A percentile compares a stretch with the other conserved stretches of the same genome.
phyloP scores from a whole-genome alignment of 2,329 filamentous ascomycete species.

The Metarhizium album region DNA sequence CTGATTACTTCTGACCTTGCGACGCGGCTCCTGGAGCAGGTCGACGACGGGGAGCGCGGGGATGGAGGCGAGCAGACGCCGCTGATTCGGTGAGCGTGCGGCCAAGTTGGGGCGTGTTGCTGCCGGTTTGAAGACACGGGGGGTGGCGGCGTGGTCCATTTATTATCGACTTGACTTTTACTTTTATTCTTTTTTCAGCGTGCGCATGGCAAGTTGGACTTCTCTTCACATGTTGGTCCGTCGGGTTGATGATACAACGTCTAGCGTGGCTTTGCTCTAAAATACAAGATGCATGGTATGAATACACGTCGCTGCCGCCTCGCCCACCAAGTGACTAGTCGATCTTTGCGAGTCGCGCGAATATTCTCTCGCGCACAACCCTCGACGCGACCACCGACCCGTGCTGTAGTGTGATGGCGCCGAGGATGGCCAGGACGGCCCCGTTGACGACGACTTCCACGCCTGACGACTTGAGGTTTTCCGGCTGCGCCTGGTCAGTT shows the following conservation, averaged over 20 bases:
- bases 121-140: no score
- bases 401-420: constrained; percentile 79
- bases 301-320: neutral
- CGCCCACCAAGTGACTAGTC: neutral
- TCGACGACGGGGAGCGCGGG: constrained; percentile 7
- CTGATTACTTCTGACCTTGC: constrained; percentile 17
- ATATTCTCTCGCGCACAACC: constrained; percentile 65
- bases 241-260: constrained; percentile 9
- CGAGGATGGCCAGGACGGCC: constrained; percentile 74
- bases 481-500: constrained; percentile 30
- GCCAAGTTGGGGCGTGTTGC: neutral
- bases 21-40: constrained; percentile 8
- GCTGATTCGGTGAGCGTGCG: constrained; percentile 16
- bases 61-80: constrained; percentile 23
- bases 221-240: neutral
- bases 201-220: neutral
- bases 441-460: constrained; percentile 63
- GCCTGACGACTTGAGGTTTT: constrained; percentile 63
- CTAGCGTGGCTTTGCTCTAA: neutral
- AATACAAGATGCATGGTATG: constrained; percentile 15
- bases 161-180: no score
- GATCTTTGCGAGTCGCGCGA: constrained; percentile 28
- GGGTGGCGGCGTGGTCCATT: no score
- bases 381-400: constrained; percentile 68
- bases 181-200: no score